Conservation (phyloP, 495 filamentous ascomycete species). For the Talaromyces proteolyticus region DNA sequence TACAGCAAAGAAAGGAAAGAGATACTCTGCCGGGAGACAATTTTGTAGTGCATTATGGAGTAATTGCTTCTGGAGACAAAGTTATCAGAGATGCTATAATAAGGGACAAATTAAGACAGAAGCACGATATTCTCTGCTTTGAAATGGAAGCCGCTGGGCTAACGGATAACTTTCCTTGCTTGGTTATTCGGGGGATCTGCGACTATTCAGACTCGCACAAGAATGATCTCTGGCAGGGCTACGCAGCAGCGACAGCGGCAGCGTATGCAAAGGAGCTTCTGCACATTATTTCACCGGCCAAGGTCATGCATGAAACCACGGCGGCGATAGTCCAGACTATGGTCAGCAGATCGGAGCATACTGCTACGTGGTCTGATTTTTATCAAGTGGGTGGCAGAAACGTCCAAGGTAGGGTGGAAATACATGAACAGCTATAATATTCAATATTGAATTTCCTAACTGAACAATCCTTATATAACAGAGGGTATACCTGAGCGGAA, state of each 20-base stretch:
- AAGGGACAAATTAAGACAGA: neutral
- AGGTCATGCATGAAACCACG: neutral
- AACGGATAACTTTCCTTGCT: constrained; percentile 8
- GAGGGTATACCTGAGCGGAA: neutral
- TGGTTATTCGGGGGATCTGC: constrained; percentile 23
- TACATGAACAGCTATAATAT: no score
- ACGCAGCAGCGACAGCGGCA: constrained; percentile 20
- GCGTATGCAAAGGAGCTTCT: constrained; percentile 7
- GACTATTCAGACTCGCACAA: constrained; percentile 25
- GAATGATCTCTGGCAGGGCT: constrained; percentile 19
- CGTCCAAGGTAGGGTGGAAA: neutral
- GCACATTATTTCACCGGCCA: neutral
- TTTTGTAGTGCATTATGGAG: neutral
- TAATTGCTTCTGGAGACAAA: neutral
- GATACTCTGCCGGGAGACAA: neutral
- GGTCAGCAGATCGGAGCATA: neutral
- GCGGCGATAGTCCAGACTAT: neutral
- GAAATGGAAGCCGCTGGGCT: neutral
- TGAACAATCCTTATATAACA: neutral
- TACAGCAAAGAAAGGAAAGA: neutral
- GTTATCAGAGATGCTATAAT: neutral
- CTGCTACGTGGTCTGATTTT: neutral
- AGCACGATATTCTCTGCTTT: neutral
- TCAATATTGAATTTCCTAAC: no score
- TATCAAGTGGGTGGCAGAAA: neutral